Evolutionary conservation across 1,139 yeast genomes (phyloP).

Genomic region (Wickerhamomyces sp.): DNA sequence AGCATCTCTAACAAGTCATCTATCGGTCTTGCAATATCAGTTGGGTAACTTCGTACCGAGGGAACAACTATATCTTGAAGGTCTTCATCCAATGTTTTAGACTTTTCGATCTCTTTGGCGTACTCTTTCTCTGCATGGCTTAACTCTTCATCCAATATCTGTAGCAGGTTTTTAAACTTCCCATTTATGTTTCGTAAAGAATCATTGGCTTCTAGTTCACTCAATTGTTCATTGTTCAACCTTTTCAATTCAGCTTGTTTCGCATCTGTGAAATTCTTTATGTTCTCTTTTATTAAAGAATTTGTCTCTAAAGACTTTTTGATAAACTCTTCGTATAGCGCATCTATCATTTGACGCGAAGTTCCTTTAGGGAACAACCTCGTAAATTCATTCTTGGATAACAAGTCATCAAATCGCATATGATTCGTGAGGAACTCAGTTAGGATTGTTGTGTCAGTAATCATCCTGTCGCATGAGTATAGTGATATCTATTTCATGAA

Average conservation of each 20-base stretch:
- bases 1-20: constrained; percentile 2
- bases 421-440: constrained; percentile 14
- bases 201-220: background rate
- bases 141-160: constrained; percentile 5
- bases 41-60: background rate
- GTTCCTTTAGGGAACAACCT: constrained; percentile 14
- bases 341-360: constrained; percentile 1
- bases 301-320: constrained; percentile 1
- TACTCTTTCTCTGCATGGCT: background rate
- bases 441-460: constrained; percentile 15
- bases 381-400: constrained; percentile 8
- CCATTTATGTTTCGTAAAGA: constrained; percentile 4
- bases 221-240: background rate
- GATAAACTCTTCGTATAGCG: constrained; percentile 5
- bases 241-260: background rate
- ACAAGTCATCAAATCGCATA: constrained; percentile 4
- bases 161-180: constrained; percentile 1
- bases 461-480: constrained; percentile 7
- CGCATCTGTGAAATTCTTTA: constrained; percentile 4
- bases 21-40: constrained; percentile 1
- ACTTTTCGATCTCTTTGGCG: background rate
- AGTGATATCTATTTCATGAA: too few species aligned
- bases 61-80: constrained; percentile 1
- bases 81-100: constrained; percentile 2
- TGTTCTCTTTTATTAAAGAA: background rate